Evolutionary conservation across 2,329 filamentous ascomycete genomes (phyloP).

Genomic region (Hypoxylon sp.): DNA sequence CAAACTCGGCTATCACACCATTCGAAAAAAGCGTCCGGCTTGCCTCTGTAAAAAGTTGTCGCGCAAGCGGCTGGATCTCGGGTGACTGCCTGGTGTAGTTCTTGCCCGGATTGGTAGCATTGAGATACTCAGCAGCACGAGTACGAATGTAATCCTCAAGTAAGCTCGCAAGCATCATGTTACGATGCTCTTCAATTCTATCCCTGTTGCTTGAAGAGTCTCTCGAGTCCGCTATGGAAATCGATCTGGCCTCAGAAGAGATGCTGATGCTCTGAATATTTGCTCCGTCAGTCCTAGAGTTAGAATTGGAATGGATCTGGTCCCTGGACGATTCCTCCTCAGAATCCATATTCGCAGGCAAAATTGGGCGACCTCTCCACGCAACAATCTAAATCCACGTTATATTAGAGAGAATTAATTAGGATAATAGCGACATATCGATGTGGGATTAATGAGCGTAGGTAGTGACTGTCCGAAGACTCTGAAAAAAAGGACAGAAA

Average conservation of each 20-base stretch:
- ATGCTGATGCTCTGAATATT: constrained; percentile 33
- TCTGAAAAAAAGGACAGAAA: neutral
- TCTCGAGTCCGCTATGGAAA: constrained; percentile 33
- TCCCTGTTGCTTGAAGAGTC: constrained; percentile 31
- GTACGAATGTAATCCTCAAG: constrained; percentile 52
- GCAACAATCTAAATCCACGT: neutral
- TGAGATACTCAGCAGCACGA: constrained; percentile 50
- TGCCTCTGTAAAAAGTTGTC: constrained; percentile 46
- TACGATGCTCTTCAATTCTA: constrained; percentile 49
- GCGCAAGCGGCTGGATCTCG: constrained; percentile 48
- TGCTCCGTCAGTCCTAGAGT: constrained; percentile 20
- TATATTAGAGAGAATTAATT: neutral
- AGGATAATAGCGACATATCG: constrained; percentile 16
- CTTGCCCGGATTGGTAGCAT: constrained; percentile 44
- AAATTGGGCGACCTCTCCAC: neutral
- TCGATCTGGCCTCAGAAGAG: constrained; percentile 26
- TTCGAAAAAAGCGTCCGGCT: constrained; percentile 47
- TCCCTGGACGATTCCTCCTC: constrained; percentile 15
- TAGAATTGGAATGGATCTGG: neutral
- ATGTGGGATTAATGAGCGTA: constrained; percentile 1
- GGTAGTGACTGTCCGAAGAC: constrained; percentile 12
- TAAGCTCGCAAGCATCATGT: constrained; percentile 52
- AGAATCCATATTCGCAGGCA: constrained; percentile 23
- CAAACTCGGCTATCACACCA: constrained; percentile 40
- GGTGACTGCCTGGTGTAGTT: constrained; percentile 48